These are phyloP conservation scores for Podaxis sp. DNA, from an alignment of 768 basidiomycete species.

Conservation along the genomic window DNA sequence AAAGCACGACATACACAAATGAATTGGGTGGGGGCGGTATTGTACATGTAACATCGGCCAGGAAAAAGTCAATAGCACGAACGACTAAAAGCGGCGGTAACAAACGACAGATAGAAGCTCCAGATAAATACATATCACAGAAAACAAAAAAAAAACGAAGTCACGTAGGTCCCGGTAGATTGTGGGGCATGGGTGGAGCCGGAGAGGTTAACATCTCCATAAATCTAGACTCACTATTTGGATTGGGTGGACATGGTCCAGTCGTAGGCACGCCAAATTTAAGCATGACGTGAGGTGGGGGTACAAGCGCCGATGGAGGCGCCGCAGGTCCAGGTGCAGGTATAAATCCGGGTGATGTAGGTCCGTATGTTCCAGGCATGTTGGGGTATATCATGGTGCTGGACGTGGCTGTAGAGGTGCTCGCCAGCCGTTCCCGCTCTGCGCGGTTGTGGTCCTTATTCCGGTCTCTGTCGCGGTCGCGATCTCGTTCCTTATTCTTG, in stretches of 20 bases:
- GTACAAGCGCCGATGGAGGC: not conserved
- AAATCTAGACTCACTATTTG: slow-evolving; percentile 11
- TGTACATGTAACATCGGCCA: not conserved
- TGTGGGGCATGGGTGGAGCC: not conserved
- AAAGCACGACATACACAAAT: too few species aligned
- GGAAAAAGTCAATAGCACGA: not conserved
- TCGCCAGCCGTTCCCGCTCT: slow-evolving; percentile 6
- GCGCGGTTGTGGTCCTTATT: slow-evolving; percentile 14
- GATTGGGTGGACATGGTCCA: slow-evolving; percentile 4
- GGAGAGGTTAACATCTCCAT: slow-evolving; percentile 14
- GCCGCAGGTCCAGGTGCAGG: not conserved
- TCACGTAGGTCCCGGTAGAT: slow-evolving; percentile 1
- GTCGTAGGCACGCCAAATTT: not conserved
- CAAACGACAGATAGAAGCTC: not conserved
- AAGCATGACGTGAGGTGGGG: not conserved
- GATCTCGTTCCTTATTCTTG: slow-evolving; percentile 9
- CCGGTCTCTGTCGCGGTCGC: slow-evolving; percentile 20
- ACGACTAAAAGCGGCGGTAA: not conserved
- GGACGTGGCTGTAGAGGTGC: not conserved
- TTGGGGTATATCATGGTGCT: not conserved
- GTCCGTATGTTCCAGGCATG: not conserved
- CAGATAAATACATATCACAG: not conserved
- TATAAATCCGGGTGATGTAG: not conserved
- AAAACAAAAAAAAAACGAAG: not conserved
- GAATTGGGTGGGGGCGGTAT: not conserved